Base-by-base conservation (phyloP, 2,329 filamentous ascomycete genomes). In the Aaosphaeria pasadenensis region DNA sequence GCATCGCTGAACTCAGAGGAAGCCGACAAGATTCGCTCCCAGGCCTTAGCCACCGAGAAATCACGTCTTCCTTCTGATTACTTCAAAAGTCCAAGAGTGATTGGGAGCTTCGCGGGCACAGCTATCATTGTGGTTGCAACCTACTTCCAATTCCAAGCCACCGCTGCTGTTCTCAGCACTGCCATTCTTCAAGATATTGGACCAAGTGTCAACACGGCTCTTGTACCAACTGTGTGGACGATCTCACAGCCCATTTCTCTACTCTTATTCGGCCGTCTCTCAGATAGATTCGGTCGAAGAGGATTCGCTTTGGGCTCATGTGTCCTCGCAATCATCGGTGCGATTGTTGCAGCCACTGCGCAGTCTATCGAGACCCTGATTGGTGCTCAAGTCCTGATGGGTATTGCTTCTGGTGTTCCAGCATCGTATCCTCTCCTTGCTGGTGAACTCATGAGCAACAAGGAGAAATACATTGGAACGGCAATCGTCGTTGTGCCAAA, bases 371-470 rank as follows among this genome's bases (percentile, higher is more conserved):
- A 42, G 7, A 38, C 39, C 3, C 44, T 54, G 11, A 53, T 55
- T 24, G 50, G 53, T 11, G 50, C 47, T 7, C 45, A 53, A 45
- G 47, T 44, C 6, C 41, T 53, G 2, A 46, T 55, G 13, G 53
- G 50, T 2, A 17, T 51, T 36, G 53, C 58, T 7, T 49, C 45
- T 7, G 50, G 48, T 24, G 48, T 43, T 7, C 51, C 53, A 17
- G 50, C 45, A 11, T 52, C 42, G 24, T 60, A 57, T 39, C 46
- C 49, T 5, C 51, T 59, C 45, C 35, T 58, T 33, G 47, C 50
- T 55, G 51, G 51, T 11, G 53, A 56, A 32, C 43, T 56, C 7
- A 47, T 77, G 6, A 71, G 74, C 66, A 42, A 55, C 39, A 52
- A 52, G 39, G 11, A 48, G 33, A 50, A 74, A 46, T 54, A 48